These are phyloP conservation scores for Theileria luwenshuni DNA, from an alignment of 169 alveolate species.

Conservation along the genomic window DNA sequence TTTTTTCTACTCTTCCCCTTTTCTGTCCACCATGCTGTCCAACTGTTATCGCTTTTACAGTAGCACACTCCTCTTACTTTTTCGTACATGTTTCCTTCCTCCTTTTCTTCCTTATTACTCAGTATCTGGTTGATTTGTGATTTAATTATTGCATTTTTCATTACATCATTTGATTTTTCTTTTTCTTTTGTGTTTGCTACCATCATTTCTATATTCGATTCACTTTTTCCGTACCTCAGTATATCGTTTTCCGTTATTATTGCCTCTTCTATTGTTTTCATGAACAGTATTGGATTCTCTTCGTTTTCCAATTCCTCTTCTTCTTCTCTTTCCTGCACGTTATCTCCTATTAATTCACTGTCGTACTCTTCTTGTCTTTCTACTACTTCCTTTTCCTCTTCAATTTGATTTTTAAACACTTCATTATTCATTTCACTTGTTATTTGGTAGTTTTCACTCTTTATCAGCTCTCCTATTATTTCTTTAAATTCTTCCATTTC, in stretches of 20 bases:
- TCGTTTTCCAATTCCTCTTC: conserved; percentile 18
- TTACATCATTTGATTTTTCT: not conserved
- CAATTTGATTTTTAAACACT: too few relatives aligned
- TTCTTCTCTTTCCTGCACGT: not conserved
- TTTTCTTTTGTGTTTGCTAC: not conserved
- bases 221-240: conserved; percentile 28
- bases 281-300: conserved; percentile 32
- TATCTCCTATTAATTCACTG: conserved; percentile 1
- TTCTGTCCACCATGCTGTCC: conserved; percentile 77
- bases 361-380: not conserved
- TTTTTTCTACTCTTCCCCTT: conserved; percentile 65
- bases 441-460: conserved; percentile 21
- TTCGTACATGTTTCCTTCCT: too few relatives aligned
- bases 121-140: conserved; percentile 49
- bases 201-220: conserved; percentile 9
- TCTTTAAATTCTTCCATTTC: conserved; percentile 6
- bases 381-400: too few relatives aligned
- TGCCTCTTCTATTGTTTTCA: conserved; percentile 5
- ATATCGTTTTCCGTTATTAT: conserved; percentile 24
- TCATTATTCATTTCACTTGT: not conserved
- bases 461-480: conserved; percentile 13
- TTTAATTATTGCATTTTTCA: conserved; percentile 35
- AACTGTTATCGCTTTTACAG: conserved; percentile 66
- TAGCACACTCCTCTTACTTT: conserved; percentile 66
- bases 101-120: conserved; percentile 17